phyloP scores from a whole-genome alignment of 2,329 filamentous ascomycete species.

The Peltaster fructicola region DNA sequence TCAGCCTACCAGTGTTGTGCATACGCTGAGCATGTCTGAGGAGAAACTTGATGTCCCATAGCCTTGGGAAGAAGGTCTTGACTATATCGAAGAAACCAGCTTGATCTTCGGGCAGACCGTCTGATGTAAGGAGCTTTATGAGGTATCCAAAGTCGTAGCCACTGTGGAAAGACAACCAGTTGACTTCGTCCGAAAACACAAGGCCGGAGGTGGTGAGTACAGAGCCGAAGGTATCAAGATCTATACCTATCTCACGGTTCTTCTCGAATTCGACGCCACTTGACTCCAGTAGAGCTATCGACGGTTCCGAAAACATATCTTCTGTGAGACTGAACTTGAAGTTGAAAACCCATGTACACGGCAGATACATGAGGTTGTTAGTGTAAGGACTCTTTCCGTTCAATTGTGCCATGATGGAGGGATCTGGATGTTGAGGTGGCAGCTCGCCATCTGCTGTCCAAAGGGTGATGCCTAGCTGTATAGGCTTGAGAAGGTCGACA shows the following conservation, averaged over 20 bases:
- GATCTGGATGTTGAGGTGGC: slow-evolving; percentile 49
- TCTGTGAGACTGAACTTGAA: slow-evolving; percentile 88
- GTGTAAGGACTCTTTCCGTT: slow-evolving; percentile 24
- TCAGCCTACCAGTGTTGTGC: slow-evolving; percentile 26
- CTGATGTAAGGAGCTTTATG: slow-evolving; percentile 78
- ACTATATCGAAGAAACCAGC: slow-evolving; percentile 76
- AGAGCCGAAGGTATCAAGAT: slow-evolving; percentile 73
- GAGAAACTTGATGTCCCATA: slow-evolving; percentile 93
- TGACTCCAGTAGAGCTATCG: slow-evolving; percentile 75
- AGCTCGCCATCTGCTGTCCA: slow-evolving; percentile 84
- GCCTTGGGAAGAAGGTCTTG: slow-evolving; percentile 78
- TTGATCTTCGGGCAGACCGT: slow-evolving; percentile 73
- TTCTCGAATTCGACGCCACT: slow-evolving; percentile 83
- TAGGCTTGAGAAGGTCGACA: slow-evolving; percentile 92
- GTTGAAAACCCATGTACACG: slow-evolving; percentile 97
- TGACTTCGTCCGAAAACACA: slow-evolving; percentile 69
- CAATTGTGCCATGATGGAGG: slow-evolving; percentile 26
- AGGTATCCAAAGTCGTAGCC: slow-evolving; percentile 97
- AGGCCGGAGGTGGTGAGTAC: slow-evolving; percentile 83
- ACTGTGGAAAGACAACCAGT: slow-evolving; percentile 95
- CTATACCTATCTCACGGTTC: slow-evolving; percentile 76
- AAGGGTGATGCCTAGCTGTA: slow-evolving; percentile 86
- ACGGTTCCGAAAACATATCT: slow-evolving; percentile 96
- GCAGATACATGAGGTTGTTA: slow-evolving; percentile 36
- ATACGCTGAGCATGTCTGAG: slow-evolving; percentile 65